phyloP scores from a whole-genome alignment of 352 stramenopile species.

The Lagenidium giganteum region DNA sequence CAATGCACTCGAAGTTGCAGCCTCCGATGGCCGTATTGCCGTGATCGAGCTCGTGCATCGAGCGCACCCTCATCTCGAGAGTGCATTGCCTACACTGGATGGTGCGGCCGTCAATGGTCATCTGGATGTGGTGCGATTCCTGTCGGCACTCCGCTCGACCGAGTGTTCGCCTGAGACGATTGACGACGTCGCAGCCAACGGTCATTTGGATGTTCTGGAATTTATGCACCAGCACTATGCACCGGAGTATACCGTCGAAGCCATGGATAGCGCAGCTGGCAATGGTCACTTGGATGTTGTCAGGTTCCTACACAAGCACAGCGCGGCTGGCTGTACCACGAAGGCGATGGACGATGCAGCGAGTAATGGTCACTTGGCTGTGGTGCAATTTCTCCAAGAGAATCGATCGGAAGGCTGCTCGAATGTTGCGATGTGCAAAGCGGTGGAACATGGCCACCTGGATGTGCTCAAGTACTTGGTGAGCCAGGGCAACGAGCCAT shows the following conservation, averaged over 20 bases:
- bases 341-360: constrained; percentile 34
- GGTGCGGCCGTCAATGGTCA: too few species aligned
- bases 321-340: constrained; percentile 22
- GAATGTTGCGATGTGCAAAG: constrained; percentile 21
- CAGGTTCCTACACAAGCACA: background rate
- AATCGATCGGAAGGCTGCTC: constrained; percentile 27
- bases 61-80: too few species aligned
- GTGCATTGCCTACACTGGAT: too few species aligned
- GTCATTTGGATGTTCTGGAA: constrained; percentile 33
- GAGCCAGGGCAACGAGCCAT: too few species aligned
- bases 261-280: background rate
- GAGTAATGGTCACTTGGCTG: constrained; percentile 22
- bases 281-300: constrained; percentile 5
- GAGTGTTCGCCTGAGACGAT: too few species aligned
- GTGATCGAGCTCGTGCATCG: too few species aligned
- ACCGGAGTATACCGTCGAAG: too few species aligned
- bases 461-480: constrained; percentile 18
- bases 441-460: constrained; percentile 22
- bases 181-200: constrained; percentile 46
- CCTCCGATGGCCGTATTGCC: too few species aligned
- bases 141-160: too few species aligned
- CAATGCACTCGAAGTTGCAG: too few species aligned
- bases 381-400: constrained; percentile 28
- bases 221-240: constrained; percentile 37
- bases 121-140: too few species aligned